Evolutionary conservation across 2,329 filamentous ascomycete species (phyloP), one percentile per base, ranked within the genome.

Genomic region (Botrytis cinerea): DNA sequence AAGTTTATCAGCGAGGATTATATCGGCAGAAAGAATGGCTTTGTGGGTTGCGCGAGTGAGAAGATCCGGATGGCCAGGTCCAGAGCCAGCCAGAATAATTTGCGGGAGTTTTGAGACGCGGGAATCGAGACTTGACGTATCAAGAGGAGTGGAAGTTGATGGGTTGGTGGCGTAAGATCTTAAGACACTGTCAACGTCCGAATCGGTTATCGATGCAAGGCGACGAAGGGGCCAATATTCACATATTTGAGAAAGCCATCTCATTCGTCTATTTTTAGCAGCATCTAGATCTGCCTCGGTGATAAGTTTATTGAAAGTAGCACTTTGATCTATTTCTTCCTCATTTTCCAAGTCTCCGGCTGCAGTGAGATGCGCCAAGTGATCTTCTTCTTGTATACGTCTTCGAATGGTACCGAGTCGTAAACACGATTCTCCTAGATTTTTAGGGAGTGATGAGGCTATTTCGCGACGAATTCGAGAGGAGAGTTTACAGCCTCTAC

Each of bases 151-250:
- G 32, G 81, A 78, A 16, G 81, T 83, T 73, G 72, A 51, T 2
- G 78, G 73, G 28, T 78, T 76, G 6, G 76, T 57, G 4, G 86
- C 84, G 79, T 97, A 97, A 3, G 92, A 90, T 75, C 88, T 84
- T n/a, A 99, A 86, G 0, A 98, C 89, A 20, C 84, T 82, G 25
- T 93, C 89, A 10, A 98, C 90, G 77, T 98, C 95, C 14, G 87
- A 87, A 79, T 97, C 93, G 5, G 88, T 91, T 76, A 98, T 91
- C 59, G 87, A 86, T 12, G 94, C 94, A 1, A 99, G 87, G 28
- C 93, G 89, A 76, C 90, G 91, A 40, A 99, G 86, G 1, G 96
- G 95, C 96, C 96, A 99, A 83, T 99, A 99, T 84, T 99, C 96
- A 86, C 96, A 99, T 70, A 99, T 94, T 81, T 99, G 96, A 32